These are phyloP conservation scores for Lodderomyces theae DNA, from an alignment of 1,139 yeast genomes.

Conservation along the genomic window DNA sequence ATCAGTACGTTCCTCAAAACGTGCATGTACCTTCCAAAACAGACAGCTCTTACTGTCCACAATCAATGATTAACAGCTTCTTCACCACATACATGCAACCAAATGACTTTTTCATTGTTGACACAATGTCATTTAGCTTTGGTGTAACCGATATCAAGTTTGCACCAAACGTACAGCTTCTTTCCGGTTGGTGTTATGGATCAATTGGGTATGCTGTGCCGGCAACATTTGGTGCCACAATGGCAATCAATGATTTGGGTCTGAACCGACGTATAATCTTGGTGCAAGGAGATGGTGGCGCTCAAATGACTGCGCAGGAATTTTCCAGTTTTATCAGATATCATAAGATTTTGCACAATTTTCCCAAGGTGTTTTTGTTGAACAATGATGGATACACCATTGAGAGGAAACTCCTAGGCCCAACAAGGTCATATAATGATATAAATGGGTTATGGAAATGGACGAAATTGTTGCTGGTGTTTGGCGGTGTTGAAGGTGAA, in stretches of 20 bases:
- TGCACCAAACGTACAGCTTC: conserved; percentile 48
- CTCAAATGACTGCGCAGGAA: conserved; percentile 88
- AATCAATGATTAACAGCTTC: conserved; percentile 30
- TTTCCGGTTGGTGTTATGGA: conserved; percentile 71
- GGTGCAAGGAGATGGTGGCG: conserved; percentile 87
- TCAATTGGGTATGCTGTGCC: conserved; percentile 89
- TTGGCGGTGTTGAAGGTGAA: conserved; percentile 55
- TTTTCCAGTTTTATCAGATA: conserved; percentile 64
- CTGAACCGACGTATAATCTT: conserved; percentile 56
- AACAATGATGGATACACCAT: conserved; percentile 87
- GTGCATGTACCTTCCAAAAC: conserved; percentile 9
- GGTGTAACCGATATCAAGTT: conserved; percentile 61
- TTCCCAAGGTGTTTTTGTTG: conserved; percentile 62
- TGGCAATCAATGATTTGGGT: conserved; percentile 60
- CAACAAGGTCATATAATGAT: conserved; percentile 73
- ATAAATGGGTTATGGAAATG: conserved; percentile 78
- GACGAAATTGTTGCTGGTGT: conserved; percentile 59
- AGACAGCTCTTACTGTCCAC: conserved; percentile 24
- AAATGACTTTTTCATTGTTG: conserved; percentile 66
- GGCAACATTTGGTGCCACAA: conserved; percentile 73
- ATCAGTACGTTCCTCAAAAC: conserved; percentile 6
- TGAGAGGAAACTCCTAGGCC: conserved; percentile 80
- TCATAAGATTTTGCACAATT: conserved; percentile 35
- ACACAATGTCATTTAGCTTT: conserved; percentile 78
- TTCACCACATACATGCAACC: conserved; percentile 43